A percentile compares a stretch with the other conserved stretches of the same genome.
These are phyloP conservation scores for Leishmania guyanensis DNA, from an alignment of 208 protist genomes.

Conservation along the genomic window DNA sequence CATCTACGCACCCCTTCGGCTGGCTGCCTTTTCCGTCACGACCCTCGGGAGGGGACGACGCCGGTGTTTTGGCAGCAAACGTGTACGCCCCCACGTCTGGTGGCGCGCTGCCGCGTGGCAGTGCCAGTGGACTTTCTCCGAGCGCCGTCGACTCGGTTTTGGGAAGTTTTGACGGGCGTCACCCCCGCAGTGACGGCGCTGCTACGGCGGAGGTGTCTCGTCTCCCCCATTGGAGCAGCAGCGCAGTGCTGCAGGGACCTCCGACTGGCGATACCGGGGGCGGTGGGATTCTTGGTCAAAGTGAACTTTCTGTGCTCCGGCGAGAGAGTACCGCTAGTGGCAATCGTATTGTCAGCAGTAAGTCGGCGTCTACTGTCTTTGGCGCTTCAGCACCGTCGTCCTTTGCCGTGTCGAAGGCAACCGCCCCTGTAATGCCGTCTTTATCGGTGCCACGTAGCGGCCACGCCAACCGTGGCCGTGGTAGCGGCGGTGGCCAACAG, in stretches of 20 bases:
- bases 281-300: neutral
- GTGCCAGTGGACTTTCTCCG: neutral
- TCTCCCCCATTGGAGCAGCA: slow-evolving; percentile 29
- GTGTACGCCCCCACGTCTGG: neutral
- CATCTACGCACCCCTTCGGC: slow-evolving; percentile 13
- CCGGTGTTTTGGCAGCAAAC: neutral
- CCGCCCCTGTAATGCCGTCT: neutral
- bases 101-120: neutral
- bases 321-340: neutral
- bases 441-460: neutral
- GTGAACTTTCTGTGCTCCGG: neutral
- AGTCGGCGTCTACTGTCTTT: neutral
- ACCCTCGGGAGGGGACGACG: neutral
- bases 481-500: neutral
- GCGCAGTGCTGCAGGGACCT: neutral
- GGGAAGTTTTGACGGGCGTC: neutral
- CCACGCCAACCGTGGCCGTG: neutral
- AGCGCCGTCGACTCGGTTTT: slow-evolving; percentile 6
- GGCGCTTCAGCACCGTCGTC: neutral
- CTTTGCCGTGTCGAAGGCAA: neutral
- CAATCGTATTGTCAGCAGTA: neutral
- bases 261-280: neutral
- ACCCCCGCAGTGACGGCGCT: slow-evolving; percentile 7
- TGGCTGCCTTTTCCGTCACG: slow-evolving; percentile 18
- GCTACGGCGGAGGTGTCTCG: slow-evolving; percentile 21